Conservation (phyloP, 495 filamentous ascomycete genomes). For the Aeminium ludgeri region DNA sequence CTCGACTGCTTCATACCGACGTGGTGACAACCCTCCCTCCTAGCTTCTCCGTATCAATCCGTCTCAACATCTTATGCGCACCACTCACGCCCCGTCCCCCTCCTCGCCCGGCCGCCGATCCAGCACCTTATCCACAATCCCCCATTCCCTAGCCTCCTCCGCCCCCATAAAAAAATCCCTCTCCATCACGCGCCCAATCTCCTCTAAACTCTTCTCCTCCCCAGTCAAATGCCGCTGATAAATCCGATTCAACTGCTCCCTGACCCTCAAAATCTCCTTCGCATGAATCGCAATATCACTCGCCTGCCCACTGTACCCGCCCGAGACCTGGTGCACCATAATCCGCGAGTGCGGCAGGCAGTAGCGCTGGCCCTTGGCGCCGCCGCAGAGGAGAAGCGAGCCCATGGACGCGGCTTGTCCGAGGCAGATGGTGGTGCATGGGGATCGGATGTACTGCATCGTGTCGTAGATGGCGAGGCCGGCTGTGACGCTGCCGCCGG, state of each 20-base stretch:
- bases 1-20: too few relatives aligned
- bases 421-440: slow-evolving; percentile 85
- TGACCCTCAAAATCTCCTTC: slow-evolving; percentile 80
- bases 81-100: too few relatives aligned
- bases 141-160: slow-evolving; percentile 70
- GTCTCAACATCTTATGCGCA: too few relatives aligned
- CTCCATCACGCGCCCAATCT: slow-evolving; percentile 91
- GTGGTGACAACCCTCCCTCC: too few relatives aligned
- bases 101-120: slow-evolving; percentile 34
- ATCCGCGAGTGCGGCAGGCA: slow-evolving; percentile 80
- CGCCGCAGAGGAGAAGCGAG: slow-evolving; percentile 70
- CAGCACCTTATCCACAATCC: slow-evolving; percentile 81
- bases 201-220: slow-evolving; percentile 51
- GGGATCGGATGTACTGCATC: slow-evolving; percentile 88
- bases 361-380: slow-evolving; percentile 68
- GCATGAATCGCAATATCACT: slow-evolving; percentile 91
- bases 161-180: slow-evolving; percentile 87
- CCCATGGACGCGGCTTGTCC: slow-evolving; percentile 95
- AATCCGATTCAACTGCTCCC: slow-evolving; percentile 75
- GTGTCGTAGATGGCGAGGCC: slow-evolving; percentile 97
- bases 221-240: slow-evolving; percentile 67
- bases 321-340: slow-evolving; percentile 92
- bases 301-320: slow-evolving; percentile 81
- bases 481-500: slow-evolving; percentile 87
- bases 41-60: too few relatives aligned